Conservation (phyloP, 1,284 basidiomycete species). For the Pseudozyma pruni region DNA sequence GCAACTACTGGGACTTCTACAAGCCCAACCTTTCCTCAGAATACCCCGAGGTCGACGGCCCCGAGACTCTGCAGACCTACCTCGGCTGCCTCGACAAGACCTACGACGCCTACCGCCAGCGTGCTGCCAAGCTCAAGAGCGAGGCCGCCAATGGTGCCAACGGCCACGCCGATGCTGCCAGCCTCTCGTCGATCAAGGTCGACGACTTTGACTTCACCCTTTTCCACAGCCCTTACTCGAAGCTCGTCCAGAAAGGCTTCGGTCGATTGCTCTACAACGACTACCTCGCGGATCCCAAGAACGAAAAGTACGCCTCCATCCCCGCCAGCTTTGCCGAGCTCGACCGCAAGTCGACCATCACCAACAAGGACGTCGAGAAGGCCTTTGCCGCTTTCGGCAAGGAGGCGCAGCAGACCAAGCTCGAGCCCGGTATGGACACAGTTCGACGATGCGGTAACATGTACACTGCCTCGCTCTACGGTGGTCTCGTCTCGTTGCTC, state of each 20-base stretch:
- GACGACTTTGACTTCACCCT: slow-evolving; percentile 87
- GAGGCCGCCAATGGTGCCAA: slow-evolving; percentile 39
- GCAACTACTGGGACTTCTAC: slow-evolving; percentile 80
- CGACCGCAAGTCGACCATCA: slow-evolving; percentile 73
- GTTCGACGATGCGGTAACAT: slow-evolving; percentile 80
- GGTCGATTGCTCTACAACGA: slow-evolving; percentile 94
- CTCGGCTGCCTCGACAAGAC: slow-evolving; percentile 91
- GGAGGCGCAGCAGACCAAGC: slow-evolving; percentile 47
- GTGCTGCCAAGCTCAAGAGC: slow-evolving; percentile 74
- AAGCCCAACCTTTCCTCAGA: slow-evolving; percentile 71
- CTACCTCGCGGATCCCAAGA: slow-evolving; percentile 82
- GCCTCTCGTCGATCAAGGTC: slow-evolving; percentile 73
- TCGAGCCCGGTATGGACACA: slow-evolving; percentile 65
- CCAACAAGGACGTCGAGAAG: slow-evolving; percentile 96
- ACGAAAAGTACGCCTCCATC: slow-evolving; percentile 78
- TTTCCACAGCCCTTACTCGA: slow-evolving; percentile 89
- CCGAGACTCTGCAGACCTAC: slow-evolving; percentile 94
- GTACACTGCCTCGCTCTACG: slow-evolving; percentile 98
- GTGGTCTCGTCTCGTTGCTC: slow-evolving; percentile 79
- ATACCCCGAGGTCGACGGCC: slow-evolving; percentile 97
- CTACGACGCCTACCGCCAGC: slow-evolving; percentile 86
- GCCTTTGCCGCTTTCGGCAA: slow-evolving; percentile 61
- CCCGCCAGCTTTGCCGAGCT: slow-evolving; percentile 75
- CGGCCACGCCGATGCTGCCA: slow-evolving; percentile 46
- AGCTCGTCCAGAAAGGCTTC: slow-evolving; percentile 96